Evolutionary conservation across 495 filamentous ascomycete genomes (phyloP).

Genomic region (Penicillium riverlandense): DNA sequence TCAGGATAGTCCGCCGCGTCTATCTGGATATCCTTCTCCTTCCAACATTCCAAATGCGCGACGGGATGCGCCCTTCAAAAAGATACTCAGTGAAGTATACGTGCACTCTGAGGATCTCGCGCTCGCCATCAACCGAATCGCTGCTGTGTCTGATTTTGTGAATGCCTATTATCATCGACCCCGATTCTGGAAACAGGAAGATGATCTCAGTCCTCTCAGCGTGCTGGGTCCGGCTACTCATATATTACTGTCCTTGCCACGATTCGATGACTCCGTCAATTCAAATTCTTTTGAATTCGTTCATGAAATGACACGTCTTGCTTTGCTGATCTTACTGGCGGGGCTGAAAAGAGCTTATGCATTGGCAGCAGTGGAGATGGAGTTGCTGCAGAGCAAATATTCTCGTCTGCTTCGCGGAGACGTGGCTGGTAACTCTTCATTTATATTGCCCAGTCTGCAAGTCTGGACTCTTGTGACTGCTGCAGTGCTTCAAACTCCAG

Average conservation of each 20-base stretch:
- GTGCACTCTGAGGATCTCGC: no score
- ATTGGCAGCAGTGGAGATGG: neutral
- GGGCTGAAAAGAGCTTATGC: neutral
- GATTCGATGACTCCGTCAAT: neutral
- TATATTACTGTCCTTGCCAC: neutral
- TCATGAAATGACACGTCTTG: neutral
- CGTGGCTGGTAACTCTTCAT: no score
- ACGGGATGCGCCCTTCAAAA: no score
- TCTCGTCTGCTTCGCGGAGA: constrained; percentile 8
- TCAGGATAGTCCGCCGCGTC: neutral
- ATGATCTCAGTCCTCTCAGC: neutral
- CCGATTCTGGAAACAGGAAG: constrained; percentile 1
- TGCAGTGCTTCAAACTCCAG: no score
- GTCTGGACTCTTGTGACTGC: no score
- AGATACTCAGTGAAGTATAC: no score
- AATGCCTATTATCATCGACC: neutral
- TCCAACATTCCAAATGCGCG: no score
- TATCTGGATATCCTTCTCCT: neutral
- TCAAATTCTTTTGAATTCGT: neutral
- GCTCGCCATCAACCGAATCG: no score
- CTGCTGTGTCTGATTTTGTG: neutral
- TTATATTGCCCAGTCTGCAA: no score
- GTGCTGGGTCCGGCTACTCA: neutral
- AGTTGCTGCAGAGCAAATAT: constrained; percentile 11
- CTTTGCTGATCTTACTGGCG: neutral